phyloP scores from a whole-genome alignment of 2,329 filamentous ascomycete species.

The Clonostachys chloroleuca region DNA sequence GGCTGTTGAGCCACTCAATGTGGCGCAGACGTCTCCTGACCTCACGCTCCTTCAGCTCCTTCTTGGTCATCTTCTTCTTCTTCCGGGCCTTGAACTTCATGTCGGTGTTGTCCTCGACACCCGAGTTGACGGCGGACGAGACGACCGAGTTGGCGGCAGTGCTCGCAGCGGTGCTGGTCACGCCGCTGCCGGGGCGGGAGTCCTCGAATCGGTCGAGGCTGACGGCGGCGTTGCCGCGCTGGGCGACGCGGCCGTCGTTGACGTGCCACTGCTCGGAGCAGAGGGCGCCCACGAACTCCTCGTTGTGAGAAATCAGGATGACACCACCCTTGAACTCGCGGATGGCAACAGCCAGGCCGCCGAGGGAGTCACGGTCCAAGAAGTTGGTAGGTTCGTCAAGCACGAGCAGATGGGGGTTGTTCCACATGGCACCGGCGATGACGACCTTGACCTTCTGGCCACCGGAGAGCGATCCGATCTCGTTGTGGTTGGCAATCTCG shows the following conservation, averaged over 20 bases:
- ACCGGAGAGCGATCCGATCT: constrained; percentile 92
- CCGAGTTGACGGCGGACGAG: constrained; percentile 64
- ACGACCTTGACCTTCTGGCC: constrained; percentile 99
- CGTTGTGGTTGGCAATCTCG: constrained; percentile 98
- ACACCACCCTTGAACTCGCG: constrained; percentile 98
- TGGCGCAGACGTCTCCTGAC: constrained; percentile 82
- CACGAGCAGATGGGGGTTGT: constrained; percentile 95
- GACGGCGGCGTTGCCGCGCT: constrained; percentile 74
- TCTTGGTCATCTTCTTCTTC: constrained; percentile 99
- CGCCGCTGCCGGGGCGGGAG: constrained; percentile 55
- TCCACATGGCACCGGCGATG: constrained; percentile 94
- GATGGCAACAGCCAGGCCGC: constrained; percentile 94
- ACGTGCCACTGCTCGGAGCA: constrained; percentile 97
- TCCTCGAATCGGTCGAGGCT: constrained; percentile 86
- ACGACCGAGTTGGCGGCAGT: constrained; percentile 52
- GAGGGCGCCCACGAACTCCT: constrained; percentile 94
- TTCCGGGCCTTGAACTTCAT: constrained; percentile 87
- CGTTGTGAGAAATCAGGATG: constrained; percentile 99
- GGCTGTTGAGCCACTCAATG: constrained; percentile 78
- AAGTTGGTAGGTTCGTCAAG: constrained; percentile 99
- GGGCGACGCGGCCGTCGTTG: constrained; percentile 78
- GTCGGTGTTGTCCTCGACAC: constrained; percentile 72
- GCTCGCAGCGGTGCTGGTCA: constrained; percentile 54
- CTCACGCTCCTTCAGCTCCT: constrained; percentile 91
- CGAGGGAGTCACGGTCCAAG: constrained; percentile 95